Evolutionary conservation across 331 rosid genomes (phyloP).

Genomic region (Malus hybrid): DNA sequence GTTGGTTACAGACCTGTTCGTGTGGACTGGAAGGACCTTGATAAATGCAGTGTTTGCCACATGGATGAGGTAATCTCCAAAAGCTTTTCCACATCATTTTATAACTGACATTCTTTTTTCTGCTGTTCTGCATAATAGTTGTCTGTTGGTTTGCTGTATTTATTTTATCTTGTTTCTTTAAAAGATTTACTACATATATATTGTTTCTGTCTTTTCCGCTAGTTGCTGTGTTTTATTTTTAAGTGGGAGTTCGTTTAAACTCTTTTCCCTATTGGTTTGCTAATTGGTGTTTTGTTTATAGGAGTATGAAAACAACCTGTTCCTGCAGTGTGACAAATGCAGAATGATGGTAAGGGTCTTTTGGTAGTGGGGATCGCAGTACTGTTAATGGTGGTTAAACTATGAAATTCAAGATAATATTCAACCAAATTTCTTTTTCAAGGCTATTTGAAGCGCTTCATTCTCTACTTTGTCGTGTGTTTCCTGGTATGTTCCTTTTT

Average conservation of each 20-base stretch:
- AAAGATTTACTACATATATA: background rate
- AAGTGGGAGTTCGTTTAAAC: background rate
- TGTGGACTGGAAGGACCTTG: constrained; percentile 98
- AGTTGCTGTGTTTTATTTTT: background rate
- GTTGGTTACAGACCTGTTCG: constrained; percentile 94
- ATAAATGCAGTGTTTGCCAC: constrained; percentile 97
- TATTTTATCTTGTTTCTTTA: background rate
- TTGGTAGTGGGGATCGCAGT: constrained; percentile 3
- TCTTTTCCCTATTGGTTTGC: constrained; percentile 7
- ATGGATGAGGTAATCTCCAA: constrained; percentile 86
- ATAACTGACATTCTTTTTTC: background rate
- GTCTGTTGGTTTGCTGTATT: constrained; percentile 1
- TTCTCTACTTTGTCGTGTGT: constrained; percentile 8
- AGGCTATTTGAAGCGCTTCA: background rate
- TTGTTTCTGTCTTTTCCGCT: background rate
- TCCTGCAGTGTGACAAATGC: constrained; percentile 99
- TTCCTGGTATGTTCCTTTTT: background rate
- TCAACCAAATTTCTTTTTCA: background rate
- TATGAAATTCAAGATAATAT: background rate
- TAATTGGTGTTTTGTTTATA: constrained; percentile 35
- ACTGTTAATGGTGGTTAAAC: background rate
- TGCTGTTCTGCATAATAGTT: constrained; percentile 1
- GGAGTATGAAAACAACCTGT: constrained; percentile 96
- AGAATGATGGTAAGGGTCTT: constrained; percentile 83
- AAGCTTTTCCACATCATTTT: constrained; percentile 1